These are phyloP conservation scores for Letharia columbiana DNA, from an alignment of 495 filamentous ascomycete genomes.

Conservation along the genomic window DNA sequence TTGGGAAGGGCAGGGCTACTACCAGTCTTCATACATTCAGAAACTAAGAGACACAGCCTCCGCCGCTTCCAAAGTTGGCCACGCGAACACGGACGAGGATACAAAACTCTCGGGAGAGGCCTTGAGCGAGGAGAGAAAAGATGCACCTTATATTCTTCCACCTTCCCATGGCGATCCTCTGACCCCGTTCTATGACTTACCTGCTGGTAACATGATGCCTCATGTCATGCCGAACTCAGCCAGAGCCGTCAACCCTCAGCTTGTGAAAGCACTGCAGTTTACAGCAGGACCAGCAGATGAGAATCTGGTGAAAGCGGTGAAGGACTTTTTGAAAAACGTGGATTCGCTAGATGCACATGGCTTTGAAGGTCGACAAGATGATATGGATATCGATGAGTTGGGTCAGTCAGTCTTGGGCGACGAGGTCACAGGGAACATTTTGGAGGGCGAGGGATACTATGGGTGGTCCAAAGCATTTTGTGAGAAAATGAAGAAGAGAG, in stretches of 20 bases:
- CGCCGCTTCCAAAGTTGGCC: conserved; percentile 33
- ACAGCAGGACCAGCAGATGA: conserved; percentile 62
- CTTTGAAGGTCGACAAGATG: conserved; percentile 34
- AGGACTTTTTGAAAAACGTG: conserved; percentile 57
- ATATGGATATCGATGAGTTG: conserved; percentile 60
- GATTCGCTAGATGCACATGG: conserved; percentile 50
- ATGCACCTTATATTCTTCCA: conserved; percentile 62
- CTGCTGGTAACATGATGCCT: conserved; percentile 72
- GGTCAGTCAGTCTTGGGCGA: conserved; percentile 59
- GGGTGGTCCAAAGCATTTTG: conserved; percentile 80
- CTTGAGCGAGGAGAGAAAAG: conserved; percentile 36
- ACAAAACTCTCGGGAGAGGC: background rate
- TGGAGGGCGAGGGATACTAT: conserved; percentile 67
- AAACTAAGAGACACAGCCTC: conserved; percentile 52
- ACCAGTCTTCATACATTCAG: conserved; percentile 45
- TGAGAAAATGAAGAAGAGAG: conserved; percentile 64
- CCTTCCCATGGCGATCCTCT: conserved; percentile 67
- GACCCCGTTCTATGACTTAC: conserved; percentile 74
- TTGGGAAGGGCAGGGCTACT: conserved; percentile 69
- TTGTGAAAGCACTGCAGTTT: conserved; percentile 68
- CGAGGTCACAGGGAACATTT: conserved; percentile 50
- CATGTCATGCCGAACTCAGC: conserved; percentile 70
- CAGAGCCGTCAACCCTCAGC: conserved; percentile 58
- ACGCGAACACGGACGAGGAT: background rate
- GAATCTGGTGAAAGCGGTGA: conserved; percentile 55